Evolutionary conservation across 202 grass and related monocot species (phyloP).

Genomic region (Elaeis oleifera): DNA sequence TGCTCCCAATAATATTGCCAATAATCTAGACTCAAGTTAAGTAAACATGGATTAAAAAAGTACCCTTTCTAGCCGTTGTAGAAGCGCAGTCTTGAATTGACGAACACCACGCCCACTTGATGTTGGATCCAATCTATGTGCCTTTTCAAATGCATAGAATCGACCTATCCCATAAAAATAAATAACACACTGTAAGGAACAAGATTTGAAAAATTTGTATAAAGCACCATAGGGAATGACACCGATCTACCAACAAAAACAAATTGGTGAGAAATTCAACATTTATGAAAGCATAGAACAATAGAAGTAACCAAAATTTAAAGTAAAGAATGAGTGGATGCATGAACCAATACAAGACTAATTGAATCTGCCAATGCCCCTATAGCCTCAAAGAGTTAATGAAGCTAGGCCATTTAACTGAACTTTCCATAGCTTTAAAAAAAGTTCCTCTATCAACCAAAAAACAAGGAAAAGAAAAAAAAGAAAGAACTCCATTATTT

Average conservation of each 20-base stretch:
- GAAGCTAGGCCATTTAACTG: no score
- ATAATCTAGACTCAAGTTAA: neutral
- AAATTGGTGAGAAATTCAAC: neutral
- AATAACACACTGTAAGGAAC: neutral
- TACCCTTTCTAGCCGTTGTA: constrained; percentile 91
- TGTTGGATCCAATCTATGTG: constrained; percentile 83
- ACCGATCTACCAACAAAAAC: neutral
- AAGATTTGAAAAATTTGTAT: neutral
- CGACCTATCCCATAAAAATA: constrained; percentile 53
- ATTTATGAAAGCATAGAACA: no score
- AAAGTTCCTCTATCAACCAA: no score
- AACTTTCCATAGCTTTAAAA: no score
- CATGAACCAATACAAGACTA: no score
- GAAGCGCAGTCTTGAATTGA: constrained; percentile 90
- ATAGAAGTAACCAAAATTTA: no score
- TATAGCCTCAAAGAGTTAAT: no score
- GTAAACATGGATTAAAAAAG: constrained; percentile 18
- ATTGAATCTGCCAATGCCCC: no score
- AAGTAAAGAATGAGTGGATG: no score
- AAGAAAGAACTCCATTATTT: no score
- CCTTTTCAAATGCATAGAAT: constrained; percentile 97
- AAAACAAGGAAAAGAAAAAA: no score
- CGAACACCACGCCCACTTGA: constrained; percentile 90
- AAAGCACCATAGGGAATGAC: neutral
- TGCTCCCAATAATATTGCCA: neutral